Evolutionary conservation across 345 rosid genomes (phyloP), one percentile per base, ranked within the genome.

Genomic region (Sonneratia alba): DNA sequence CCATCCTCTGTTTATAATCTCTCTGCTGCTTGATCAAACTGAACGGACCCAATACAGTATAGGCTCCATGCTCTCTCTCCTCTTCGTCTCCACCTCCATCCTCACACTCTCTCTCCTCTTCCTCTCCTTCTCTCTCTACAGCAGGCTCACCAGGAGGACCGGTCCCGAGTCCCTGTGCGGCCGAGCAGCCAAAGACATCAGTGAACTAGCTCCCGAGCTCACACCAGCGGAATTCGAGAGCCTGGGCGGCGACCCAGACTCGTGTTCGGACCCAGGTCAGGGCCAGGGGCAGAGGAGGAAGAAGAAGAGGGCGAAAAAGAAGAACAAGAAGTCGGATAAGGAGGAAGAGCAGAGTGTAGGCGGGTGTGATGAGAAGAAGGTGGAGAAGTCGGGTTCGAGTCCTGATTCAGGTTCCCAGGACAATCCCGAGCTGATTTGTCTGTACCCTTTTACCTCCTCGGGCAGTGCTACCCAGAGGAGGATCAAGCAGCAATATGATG

Each of bases 381-480:
- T 13, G 67, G 73, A 49, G 45, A 49, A 15, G 27, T 62, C 64
- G 12, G 14, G 36, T 3, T n/a, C 12, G 64, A 8, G 64, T 59
- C 64, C 36, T 24, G 64, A 59, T 59, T 55, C 22, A 13, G 59
- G 43, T 40, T 40, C 51, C 51, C 51, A 47, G 51, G 69, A 49
- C 43, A 85, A 84, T 71, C 87, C 91, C 51, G 92, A 87, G 57
- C 67, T 91, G 77, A 86, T 89, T 61, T 90, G 96, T 76, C 71
- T 87, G 53, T 93, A 87, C 77, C 98, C 97, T 10, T 87, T 91
- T 69, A 93, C 97, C 3, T 87, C 97, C 11, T 82, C 90, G 45
- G 80, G 87, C 67, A 93, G 98, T 76, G 93, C 97, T 9, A 93
- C 90, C 12, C 98, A 93, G 85, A 91, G 95, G 88, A 91, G 87